Evolutionary conservation across 2,329 filamentous ascomycete species (phyloP).

Genomic region (Anthostomella pinea): DNA sequence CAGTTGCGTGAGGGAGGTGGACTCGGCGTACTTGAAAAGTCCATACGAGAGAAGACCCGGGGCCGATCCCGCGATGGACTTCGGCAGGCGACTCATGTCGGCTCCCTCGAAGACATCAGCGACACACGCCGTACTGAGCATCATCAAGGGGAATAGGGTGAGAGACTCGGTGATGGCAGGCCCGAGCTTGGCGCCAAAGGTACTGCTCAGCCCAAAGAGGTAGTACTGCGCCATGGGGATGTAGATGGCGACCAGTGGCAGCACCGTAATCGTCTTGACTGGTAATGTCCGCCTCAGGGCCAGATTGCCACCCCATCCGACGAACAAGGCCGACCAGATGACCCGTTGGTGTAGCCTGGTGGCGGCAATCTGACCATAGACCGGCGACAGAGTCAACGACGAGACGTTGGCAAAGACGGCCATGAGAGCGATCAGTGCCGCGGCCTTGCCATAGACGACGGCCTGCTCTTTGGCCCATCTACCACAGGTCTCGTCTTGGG

Average conservation of each 20-base stretch:
- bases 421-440: slow-evolving; percentile 51
- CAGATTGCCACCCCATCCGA: slow-evolving; percentile 69
- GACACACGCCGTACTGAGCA: slow-evolving; percentile 61
- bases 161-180: slow-evolving; percentile 72
- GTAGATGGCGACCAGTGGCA: slow-evolving; percentile 74
- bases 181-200: slow-evolving; percentile 67
- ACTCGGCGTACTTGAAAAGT: slow-evolving; percentile 56
- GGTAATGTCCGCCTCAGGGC: slow-evolving; percentile 49
- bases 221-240: slow-evolving; percentile 71
- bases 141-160: slow-evolving; percentile 67
- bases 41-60: slow-evolving; percentile 66
- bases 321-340: slow-evolving; percentile 63
- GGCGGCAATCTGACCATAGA: slow-evolving; percentile 82
- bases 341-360: slow-evolving; percentile 67
- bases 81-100: slow-evolving; percentile 53
- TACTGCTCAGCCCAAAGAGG: slow-evolving; percentile 63
- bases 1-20: slow-evolving; percentile 38
- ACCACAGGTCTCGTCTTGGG: slow-evolving; percentile 30
- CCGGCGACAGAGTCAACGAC: slow-evolving; percentile 74
- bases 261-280: slow-evolving; percentile 48
- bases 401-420: slow-evolving; percentile 69
- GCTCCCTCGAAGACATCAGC: slow-evolving; percentile 63
- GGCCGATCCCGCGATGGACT: slow-evolving; percentile 58
- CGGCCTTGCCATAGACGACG: slow-evolving; percentile 40
- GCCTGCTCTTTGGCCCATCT: slow-evolving; percentile 37